Conservation (phyloP, 495 filamentous ascomycete species). For the Trichocladium antarcticum region DNA sequence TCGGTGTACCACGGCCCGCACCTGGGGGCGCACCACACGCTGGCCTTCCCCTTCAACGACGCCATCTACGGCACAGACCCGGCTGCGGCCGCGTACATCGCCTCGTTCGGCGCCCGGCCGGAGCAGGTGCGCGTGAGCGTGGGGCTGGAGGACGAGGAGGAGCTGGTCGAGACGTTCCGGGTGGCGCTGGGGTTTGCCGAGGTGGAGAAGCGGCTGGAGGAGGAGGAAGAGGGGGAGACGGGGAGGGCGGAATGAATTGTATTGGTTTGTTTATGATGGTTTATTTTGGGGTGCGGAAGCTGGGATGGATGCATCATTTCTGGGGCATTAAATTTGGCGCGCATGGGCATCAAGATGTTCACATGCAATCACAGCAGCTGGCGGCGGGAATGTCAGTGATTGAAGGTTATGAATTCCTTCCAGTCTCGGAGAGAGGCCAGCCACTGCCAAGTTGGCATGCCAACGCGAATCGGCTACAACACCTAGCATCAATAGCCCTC, state of each 20-base stretch:
- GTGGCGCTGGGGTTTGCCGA: conserved; percentile 20
- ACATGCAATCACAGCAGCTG: too few relatives aligned
- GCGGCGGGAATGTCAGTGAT: not conserved
- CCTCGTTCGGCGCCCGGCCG: conserved; percentile 20
- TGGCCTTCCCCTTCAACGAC: conserved; percentile 34
- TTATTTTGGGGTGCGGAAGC: not conserved
- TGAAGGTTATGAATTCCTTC: too few relatives aligned
- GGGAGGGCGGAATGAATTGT: not conserved
- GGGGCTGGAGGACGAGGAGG: conserved; percentile 32
- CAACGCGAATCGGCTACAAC: too few relatives aligned
- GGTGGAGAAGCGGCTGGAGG: too few relatives aligned
- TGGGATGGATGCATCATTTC: too few relatives aligned
- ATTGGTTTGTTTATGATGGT: not conserved
- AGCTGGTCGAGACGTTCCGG: conserved; percentile 26
- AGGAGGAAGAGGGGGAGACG: not conserved
- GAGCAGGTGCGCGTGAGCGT: conserved; percentile 32
- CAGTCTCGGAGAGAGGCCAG: too few relatives aligned
- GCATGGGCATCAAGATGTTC: too few relatives aligned
- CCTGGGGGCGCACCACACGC: conserved; percentile 38
- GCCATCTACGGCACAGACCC: conserved; percentile 23
- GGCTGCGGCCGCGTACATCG: conserved; percentile 16
- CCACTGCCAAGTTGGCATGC: too few relatives aligned
- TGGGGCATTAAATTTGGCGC: too few relatives aligned
- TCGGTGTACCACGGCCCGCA: conserved; percentile 36
- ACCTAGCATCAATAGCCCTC: too few relatives aligned